These are phyloP conservation scores for Naganishia kalamii DNA, from an alignment of 768 basidiomycete species.

Conservation along the genomic window DNA sequence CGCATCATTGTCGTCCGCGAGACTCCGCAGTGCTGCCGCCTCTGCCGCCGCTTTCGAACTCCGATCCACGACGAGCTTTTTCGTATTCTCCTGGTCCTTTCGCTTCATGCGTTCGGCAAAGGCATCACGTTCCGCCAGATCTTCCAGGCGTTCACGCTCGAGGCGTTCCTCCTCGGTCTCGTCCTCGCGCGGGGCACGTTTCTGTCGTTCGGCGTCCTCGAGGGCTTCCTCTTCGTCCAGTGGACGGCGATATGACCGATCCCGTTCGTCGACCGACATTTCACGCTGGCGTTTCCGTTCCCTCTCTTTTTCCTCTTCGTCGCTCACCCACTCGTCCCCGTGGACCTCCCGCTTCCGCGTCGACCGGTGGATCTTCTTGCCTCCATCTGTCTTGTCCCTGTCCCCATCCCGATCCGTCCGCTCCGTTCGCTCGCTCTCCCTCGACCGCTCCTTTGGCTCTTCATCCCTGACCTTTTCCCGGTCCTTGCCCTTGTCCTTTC, in stretches of 20 bases:
- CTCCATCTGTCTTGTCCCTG: conserved; percentile 29
- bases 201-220: conserved; percentile 37
- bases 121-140: conserved; percentile 80
- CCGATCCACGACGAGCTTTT: conserved; percentile 85
- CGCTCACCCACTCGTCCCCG: conserved; percentile 80
- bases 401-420: conserved; percentile 48
- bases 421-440: conserved; percentile 54
- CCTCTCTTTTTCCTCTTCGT: conserved; percentile 62
- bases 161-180: conserved; percentile 68
- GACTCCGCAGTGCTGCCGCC: conserved; percentile 67
- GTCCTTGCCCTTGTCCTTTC: conserved; percentile 46
- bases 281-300: conserved; percentile 36
- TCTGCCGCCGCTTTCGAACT: conserved; percentile 71
- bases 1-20: conserved; percentile 67
- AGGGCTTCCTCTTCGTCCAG: conserved; percentile 57
- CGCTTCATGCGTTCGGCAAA: conserved; percentile 81
- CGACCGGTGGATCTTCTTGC: conserved; percentile 27
- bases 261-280: conserved; percentile 28
- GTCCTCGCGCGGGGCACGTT: conserved; percentile 27
- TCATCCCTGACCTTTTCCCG: conserved; percentile 51
- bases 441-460: conserved; percentile 16
- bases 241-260: conserved; percentile 26
- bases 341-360: conserved; percentile 72
- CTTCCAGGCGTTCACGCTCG: conserved; percentile 70
- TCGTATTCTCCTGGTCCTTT: conserved; percentile 75